These are phyloP conservation scores for Vaccinium vitisidaea DNA, from an alignment of 148 eudicot genomes.

Conservation along the genomic window DNA sequence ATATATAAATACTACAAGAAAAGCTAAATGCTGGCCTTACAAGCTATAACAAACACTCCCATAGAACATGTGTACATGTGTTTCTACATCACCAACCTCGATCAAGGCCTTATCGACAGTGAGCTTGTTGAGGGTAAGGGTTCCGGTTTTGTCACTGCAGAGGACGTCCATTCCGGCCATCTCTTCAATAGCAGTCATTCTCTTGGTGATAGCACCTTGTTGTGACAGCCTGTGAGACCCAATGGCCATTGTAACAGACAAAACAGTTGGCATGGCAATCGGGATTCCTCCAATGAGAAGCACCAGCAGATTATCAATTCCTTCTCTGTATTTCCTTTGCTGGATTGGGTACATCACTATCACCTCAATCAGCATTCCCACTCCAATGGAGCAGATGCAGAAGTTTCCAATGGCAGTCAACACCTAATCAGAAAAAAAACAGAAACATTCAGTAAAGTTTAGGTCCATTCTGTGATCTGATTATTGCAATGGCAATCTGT, in stretches of 20 bases:
- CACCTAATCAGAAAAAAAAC: slow-evolving; percentile 33
- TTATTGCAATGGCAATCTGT: not conserved
- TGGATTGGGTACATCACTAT: slow-evolving; percentile 77
- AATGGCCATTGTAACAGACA: slow-evolving; percentile 87
- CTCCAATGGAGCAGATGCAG: slow-evolving; percentile 63
- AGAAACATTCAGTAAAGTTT: not conserved
- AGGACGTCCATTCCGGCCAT: slow-evolving; percentile 96
- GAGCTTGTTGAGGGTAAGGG: slow-evolving; percentile 80
- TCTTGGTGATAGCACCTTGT: slow-evolving; percentile 85
- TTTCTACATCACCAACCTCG: slow-evolving; percentile 40
- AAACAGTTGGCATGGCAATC: slow-evolving; percentile 81
- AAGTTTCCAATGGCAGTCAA: slow-evolving; percentile 77
- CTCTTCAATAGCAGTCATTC: slow-evolving; percentile 90
- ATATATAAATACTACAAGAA: not conserved
- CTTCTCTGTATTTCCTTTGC: slow-evolving; percentile 53
- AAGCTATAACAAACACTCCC: not conserved
- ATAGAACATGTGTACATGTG: not conserved
- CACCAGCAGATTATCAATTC: slow-evolving; percentile 74
- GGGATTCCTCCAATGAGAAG: slow-evolving; percentile 92
- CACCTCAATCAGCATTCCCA: slow-evolving; percentile 60
- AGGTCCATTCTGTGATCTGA: not conserved
- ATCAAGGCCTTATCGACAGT: slow-evolving; percentile 64
- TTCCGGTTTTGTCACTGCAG: slow-evolving; percentile 85
- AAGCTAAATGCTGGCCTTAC: not conserved
- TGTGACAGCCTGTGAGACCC: slow-evolving; percentile 72